Conservation (phyloP, 176 grass and related monocot species). For the Triticum urartu region DNA sequence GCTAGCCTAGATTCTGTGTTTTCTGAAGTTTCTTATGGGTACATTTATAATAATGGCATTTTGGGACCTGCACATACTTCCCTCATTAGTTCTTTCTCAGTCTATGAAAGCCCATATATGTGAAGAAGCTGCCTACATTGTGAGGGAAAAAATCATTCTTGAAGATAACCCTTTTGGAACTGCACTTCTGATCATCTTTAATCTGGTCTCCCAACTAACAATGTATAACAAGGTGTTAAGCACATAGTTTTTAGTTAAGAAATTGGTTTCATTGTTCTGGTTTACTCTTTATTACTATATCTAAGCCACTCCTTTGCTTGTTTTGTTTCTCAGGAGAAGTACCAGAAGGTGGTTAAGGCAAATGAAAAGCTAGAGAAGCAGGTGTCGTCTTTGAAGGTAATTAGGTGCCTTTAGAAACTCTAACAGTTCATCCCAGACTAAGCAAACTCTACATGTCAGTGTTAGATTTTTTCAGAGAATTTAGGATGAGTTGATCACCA, state of each 20-base stretch:
- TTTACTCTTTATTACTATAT: neutral
- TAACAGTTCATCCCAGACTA: neutral
- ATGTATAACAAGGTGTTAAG: neutral
- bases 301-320: neutral
- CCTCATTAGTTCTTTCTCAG: neutral
- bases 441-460: too few relatives aligned
- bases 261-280: neutral
- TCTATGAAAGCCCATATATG: neutral
- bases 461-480: too few relatives aligned
- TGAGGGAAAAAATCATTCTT: neutral
- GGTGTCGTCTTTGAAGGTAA: conserved; percentile 42
- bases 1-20: neutral
- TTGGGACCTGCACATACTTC: neutral
- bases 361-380: conserved; percentile 56
- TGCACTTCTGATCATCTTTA: neutral
- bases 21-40: conserved; percentile 10
- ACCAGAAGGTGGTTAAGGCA: conserved; percentile 25
- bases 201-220: neutral
- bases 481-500: too few relatives aligned
- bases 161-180: neutral
- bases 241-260: neutral
- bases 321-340: conserved; percentile 49
- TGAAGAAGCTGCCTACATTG: neutral
- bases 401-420: neutral
- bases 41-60: conserved; percentile 10